These are phyloP conservation scores for Selaginella moellendorffii DNA, from an alignment of 75 land plant species.

Conservation along the genomic window DNA sequence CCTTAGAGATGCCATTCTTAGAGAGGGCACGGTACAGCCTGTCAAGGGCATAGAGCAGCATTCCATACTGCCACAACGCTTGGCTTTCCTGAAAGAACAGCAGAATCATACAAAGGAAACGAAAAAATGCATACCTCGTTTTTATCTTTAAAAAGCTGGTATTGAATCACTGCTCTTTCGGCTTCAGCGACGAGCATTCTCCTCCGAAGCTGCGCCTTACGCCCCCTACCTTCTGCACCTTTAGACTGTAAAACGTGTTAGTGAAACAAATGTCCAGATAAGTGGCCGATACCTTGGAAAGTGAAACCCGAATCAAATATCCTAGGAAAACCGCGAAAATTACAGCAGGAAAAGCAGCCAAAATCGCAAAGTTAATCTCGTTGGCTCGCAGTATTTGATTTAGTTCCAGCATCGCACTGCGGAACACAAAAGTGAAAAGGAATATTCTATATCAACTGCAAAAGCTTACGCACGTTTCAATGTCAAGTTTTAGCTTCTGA, in stretches of 20 bases:
- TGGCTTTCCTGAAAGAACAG: constrained; percentile 43
- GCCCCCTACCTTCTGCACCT: constrained; percentile 78
- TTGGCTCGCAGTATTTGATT: constrained; percentile 94
- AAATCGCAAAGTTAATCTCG: constrained; percentile 93
- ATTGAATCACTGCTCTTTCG: constrained; percentile 55
- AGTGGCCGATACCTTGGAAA: constrained; percentile 28
- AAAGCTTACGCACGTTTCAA: constrained; percentile 97
- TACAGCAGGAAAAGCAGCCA: constrained; percentile 92
- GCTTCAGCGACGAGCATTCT: constrained; percentile 73
- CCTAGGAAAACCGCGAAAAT: constrained; percentile 45
- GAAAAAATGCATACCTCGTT: constrained; percentile 27
- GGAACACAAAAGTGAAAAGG: not conserved
- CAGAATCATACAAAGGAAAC: not conserved
- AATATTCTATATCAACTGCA: not conserved
- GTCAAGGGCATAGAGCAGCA: constrained; percentile 57
- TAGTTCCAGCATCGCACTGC: constrained; percentile 93
- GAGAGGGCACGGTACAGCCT: constrained; percentile 48
- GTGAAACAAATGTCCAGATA: not conserved
- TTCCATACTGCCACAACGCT: constrained; percentile 55
- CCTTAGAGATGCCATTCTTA: constrained; percentile 49
- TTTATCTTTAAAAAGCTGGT: constrained; percentile 39
- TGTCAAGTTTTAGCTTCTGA: constrained; percentile 92
- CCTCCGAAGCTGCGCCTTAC: constrained; percentile 54
- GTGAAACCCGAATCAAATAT: constrained; percentile 42
- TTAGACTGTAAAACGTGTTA: constrained; percentile 31